These are phyloP conservation scores for Saturnispora saitoi DNA, from an alignment of 805 yeast genomes.

Conservation along the genomic window DNA sequence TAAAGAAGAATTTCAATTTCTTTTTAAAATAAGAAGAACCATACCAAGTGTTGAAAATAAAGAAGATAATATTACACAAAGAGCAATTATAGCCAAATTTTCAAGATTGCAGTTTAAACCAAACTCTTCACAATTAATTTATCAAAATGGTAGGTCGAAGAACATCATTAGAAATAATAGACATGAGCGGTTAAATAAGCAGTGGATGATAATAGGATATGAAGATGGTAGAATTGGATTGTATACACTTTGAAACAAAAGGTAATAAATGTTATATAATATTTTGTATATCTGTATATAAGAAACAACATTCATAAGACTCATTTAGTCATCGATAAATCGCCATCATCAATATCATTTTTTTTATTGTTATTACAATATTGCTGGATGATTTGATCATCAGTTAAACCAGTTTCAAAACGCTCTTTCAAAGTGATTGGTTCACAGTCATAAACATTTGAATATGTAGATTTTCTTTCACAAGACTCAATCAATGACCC, in stretches of 20 bases:
- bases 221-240: conserved; percentile 28
- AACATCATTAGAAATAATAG: conserved; percentile 26
- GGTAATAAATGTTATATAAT: background rate
- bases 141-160: conserved; percentile 27
- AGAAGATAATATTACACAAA: background rate
- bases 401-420: conserved; percentile 19
- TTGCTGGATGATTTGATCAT: conserved; percentile 18
- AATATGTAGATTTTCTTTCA: background rate
- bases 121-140: conserved; percentile 7
- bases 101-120: conserved; percentile 18
- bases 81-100: conserved; percentile 10
- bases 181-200: conserved; percentile 17
- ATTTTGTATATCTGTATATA: background rate
- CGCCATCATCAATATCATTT: conserved; percentile 4
- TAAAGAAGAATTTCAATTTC: conserved; percentile 16
- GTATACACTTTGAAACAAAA: conserved; percentile 11
- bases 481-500: background rate
- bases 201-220: conserved; percentile 27
- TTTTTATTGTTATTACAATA: conserved; percentile 5
- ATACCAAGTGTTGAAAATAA: conserved; percentile 20
- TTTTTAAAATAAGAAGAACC: conserved; percentile 20
- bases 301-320: background rate
- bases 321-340: conserved; percentile 4
- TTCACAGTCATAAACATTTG: conserved; percentile 18
- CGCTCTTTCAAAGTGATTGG: conserved; percentile 24